A percentile compares a stretch with the other conserved stretches of the same genome.
phyloP scores from a whole-genome alignment of 441 rosid genomes.

The Bocquillonia castaneifolia region DNA sequence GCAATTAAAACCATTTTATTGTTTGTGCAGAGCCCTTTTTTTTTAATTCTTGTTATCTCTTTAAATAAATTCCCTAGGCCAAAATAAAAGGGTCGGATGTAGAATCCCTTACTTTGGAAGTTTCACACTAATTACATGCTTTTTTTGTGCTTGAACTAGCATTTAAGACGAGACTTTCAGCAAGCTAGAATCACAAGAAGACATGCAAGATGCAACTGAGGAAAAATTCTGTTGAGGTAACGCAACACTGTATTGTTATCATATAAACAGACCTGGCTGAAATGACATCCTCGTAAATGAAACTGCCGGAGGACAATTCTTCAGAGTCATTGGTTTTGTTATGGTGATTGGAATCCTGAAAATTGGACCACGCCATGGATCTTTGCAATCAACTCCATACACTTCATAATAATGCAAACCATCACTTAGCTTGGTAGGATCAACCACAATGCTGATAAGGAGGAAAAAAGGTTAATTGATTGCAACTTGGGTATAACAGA shows the following conservation, averaged over 20 bases:
- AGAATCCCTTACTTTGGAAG: background rate
- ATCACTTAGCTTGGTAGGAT: conserved; percentile 74
- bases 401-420: conserved; percentile 95
- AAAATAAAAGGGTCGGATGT: background rate
- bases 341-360: conserved; percentile 86
- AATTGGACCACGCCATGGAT: conserved; percentile 90
- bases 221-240: too few species aligned
- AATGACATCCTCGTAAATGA: conserved; percentile 78
- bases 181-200: background rate
- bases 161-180: background rate
- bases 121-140: background rate
- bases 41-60: background rate
- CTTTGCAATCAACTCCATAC: conserved; percentile 90
- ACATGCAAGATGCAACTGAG: too few species aligned
- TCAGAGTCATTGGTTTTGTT: conserved; percentile 68
- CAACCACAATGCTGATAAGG: conserved; percentile 80
- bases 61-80: background rate
- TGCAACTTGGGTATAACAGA: background rate
- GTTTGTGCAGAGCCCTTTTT: background rate
- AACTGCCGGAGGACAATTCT: conserved; percentile 61
- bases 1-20: background rate
- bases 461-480: conserved; percentile 17
- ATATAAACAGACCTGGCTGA: conserved; percentile 56
- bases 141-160: background rate
- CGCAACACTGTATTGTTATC: background rate